Base-by-base conservation (phyloP, 208 protist genomes). In the Trypanosoma boissoni region DNA sequence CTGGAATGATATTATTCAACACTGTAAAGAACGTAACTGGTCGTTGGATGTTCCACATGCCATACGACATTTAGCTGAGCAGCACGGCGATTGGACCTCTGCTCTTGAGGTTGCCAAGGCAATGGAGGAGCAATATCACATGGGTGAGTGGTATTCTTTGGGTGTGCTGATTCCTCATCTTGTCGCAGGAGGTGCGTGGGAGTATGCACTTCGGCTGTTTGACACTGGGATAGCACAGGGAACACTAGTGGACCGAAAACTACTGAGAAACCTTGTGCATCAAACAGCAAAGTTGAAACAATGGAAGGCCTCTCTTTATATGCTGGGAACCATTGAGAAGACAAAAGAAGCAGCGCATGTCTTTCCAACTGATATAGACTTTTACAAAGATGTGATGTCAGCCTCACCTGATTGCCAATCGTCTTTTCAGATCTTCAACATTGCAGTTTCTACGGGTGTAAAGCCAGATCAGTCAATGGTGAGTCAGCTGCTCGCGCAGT, bases 141-240 rank as follows among this genome's bases (percentile, higher is more conserved):
- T 69, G 58, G 73, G 74, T 9, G 87, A 94, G 67, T 60, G 72
- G 48, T 94, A 89, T 72, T 81, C 87, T 2, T 59, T 91, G 27
- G 83, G 71, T 3, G 79, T 91, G 10, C 69, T 94, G 14, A 77
- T 94, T 44, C 87, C 87, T 7, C 79, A 85, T 63, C 80, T 94
- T 37, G 74, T 83, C 29, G 74, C 66, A 27, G 80, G 79, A 51
- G 83, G 81, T 0, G 68, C 68, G 14, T 59, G 64, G 53, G 62
- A 62, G 58, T 61, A 78, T 70, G 83, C 87, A 5, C 60, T 75
- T 18, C 46, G 51, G 29, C 63, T 94, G 31, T 88, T 94, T 54
- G 52, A 69, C 41, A 44, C 55, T 48, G 83, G 76, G 42, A 66
- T 94, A 39, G 83, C 87, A 20, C 80, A 82, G 16, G 87, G 87